phyloP scores from a whole-genome alignment of 2,329 filamentous ascomycete genomes.

The Aureobasidium sp. region DNA sequence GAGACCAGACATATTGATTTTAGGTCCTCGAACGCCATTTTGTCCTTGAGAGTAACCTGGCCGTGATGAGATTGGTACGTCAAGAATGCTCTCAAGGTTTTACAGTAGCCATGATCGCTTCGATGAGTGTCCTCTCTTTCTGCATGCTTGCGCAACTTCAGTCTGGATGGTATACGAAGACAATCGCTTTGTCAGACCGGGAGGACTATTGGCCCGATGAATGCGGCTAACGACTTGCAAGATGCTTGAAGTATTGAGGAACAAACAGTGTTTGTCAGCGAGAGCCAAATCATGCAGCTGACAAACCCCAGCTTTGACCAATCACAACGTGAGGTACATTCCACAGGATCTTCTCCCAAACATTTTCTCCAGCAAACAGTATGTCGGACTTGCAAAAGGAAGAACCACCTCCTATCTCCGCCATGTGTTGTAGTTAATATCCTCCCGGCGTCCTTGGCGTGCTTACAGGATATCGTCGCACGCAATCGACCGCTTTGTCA shows the following conservation, averaged over 20 bases:
- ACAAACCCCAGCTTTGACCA: conserved; percentile 8
- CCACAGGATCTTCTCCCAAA: not conserved
- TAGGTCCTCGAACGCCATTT: too few relatives aligned
- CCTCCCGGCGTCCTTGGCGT: not conserved
- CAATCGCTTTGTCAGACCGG: conserved; percentile 9
- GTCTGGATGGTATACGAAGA: not conserved
- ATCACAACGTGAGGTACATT: not conserved
- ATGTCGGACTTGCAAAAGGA: not conserved
- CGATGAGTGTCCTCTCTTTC: not conserved
- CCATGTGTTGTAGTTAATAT: not conserved
- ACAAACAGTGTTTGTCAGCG: conserved; percentile 10
- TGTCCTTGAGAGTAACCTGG: too few relatives aligned
- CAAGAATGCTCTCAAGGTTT: not conserved
- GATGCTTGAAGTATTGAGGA: not conserved
- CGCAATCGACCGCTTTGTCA: conserved; percentile 8
- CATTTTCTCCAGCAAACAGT: not conserved
- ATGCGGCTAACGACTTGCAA: not conserved
- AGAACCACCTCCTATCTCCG: not conserved
- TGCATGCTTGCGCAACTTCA: too few relatives aligned
- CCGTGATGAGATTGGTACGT: too few relatives aligned
- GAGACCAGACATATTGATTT: too few relatives aligned
- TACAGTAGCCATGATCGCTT: not conserved
- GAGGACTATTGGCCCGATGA: not conserved
- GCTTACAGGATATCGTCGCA: conserved; percentile 10
- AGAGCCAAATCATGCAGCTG: not conserved